These are phyloP conservation scores for Periglandula ipomoeae DNA, from an alignment of 2,329 filamentous ascomycete species.

Conservation along the genomic window DNA sequence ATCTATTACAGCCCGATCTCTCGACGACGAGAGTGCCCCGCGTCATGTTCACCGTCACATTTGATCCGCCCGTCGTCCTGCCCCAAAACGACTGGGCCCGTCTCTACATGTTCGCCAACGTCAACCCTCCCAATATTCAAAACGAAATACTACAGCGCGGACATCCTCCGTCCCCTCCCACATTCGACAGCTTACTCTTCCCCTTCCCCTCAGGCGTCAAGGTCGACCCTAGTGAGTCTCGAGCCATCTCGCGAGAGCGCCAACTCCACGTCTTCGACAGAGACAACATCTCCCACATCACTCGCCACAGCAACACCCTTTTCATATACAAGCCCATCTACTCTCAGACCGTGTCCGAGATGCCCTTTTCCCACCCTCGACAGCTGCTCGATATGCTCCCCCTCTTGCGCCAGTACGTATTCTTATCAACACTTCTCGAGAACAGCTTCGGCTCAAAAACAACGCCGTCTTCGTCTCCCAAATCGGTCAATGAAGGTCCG, in stretches of 20 bases:
- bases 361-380: constrained; percentile 70
- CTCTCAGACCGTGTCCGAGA: constrained; percentile 53
- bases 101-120: constrained; percentile 49
- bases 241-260: constrained; percentile 42
- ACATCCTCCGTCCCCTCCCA: constrained; percentile 24
- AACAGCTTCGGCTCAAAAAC: constrained; percentile 44
- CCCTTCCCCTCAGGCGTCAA: constrained; percentile 38
- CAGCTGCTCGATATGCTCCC: constrained; percentile 70
- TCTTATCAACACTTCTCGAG: constrained; percentile 54
- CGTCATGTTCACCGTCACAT: constrained; percentile 64
- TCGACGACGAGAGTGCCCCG: constrained; percentile 51
- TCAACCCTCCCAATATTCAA: constrained; percentile 30
- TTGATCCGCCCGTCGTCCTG: constrained; percentile 65
- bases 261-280: constrained; percentile 33
- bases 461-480: neutral
- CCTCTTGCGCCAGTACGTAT: constrained; percentile 64
- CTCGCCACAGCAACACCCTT: constrained; percentile 49
- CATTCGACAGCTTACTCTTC: constrained; percentile 51
- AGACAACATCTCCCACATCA: constrained; percentile 20
- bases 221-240: constrained; percentile 48
- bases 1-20: constrained; percentile 38
- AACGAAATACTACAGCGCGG: constrained; percentile 20
- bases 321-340: constrained; percentile 67
- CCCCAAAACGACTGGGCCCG: constrained; percentile 55
- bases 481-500: neutral